Base-by-base conservation (phyloP, 1,284 basidiomycete genomes). In the Marasmius tenuissimus region DNA sequence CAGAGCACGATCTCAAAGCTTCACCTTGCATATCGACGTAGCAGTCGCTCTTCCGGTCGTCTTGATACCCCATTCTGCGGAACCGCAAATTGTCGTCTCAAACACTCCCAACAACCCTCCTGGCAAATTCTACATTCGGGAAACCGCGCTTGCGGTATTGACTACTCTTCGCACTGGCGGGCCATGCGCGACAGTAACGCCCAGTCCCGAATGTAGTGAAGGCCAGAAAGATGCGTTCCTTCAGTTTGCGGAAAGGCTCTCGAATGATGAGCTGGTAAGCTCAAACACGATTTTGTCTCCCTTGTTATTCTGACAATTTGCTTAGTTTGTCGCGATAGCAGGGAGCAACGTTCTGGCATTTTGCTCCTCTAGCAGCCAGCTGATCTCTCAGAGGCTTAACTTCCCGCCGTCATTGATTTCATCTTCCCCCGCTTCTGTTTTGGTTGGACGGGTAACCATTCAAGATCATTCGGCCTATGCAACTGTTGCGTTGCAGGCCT, bases 101-200 rank as follows among this genome's bases (percentile, higher is more conserved):
- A 75, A 73, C n/a, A 70, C 68, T 47, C 65, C 70, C 11, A 77
- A 73, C 49, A 76, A 77, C 35, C 76, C 79, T 16, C 79, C 85
- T 1, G 86, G 85, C 35, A 80, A 84, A 66, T 85, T 88, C 64
- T 88, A 87, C 66, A 70, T 70, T 47, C 66, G 71, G 37, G 70
- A 76, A 18, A 72, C 78, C 55, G 81, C 83, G 7, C 67, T 75
- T 20, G 66, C 73, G n/a, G 71, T 89, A 55, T 72, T 86, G 34
- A 73, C 77, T 58, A 77, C 83, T 14, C 67, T 89, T 42, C 80
- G 81, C 48, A 77, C 79, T n/a, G 76, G 75, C 16, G 83, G 84
- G 4, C 70, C 78, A n/a, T 80, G 78, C 12, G 84, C 83, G 3
- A 74, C 77, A 61, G 77, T 83, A 33, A 67, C 70, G 53, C 71